Evolutionary conservation across 176 grass and related monocot genomes (phyloP), one percentile per base, ranked within the genome.

Genomic region (Cenchrus americanus): DNA sequence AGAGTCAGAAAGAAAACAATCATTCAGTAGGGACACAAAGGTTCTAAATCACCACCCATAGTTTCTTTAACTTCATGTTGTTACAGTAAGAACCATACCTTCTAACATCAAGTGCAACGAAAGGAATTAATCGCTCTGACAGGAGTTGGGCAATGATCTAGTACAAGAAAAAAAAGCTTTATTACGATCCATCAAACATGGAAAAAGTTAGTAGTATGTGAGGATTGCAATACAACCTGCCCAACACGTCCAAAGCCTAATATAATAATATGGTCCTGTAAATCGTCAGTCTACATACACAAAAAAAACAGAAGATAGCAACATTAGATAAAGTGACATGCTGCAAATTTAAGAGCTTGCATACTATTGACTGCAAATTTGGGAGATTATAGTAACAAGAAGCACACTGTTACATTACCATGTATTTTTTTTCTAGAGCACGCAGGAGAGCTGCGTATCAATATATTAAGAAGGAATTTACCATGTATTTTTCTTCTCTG

Each of bases 181-280:
- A 87, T 71, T 67, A 79, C 21, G 43, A 53, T 71, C 57, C 26
- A 43, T 21, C 30, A 32, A 23, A 58, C 11, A 85, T 61, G 64
- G 14, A 81, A 81, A 40, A 47, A 53, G 55, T 73, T 41, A 66
- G 19, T 40, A 85, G 62, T 41, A 21, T 15, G 62, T 71, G 48
- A 90, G 69, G 58, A 77, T 78, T 75, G 27, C 27, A 81, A 73
- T 80, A 76, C 21, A 80, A 99, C 96, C 96, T 99, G 96, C 6
- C 96, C 96, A 89, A 96, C 91, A 83, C 96, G 96, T 77, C 96
- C 96, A 89, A 99, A 94, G 62, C 96, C 96, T 82, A 92, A 99
- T 71, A 99, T 94, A 67, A 99, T 99, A 85, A 99, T 99, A 82
- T 99, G 96, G 75, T 87, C 96, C 90, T 99, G 96, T 86, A 99